Evolutionary conservation across 805 yeast genomes (phyloP).

Genomic region (Saturnispora galanensis): DNA sequence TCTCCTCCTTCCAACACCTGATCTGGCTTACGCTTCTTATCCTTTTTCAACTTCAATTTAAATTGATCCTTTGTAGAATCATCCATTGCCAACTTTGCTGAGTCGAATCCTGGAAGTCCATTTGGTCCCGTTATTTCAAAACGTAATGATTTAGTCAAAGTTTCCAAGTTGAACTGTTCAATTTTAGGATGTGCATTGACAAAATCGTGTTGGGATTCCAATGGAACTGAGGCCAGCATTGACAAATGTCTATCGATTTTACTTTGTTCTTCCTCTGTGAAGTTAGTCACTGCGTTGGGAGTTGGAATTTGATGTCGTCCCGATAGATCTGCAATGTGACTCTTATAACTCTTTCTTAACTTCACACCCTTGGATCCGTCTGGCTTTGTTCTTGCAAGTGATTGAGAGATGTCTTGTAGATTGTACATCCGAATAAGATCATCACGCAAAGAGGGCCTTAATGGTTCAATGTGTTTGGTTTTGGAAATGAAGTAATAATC

Average conservation of each 20-base stretch:
- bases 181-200: conserved; percentile 26
- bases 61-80: conserved; percentile 6
- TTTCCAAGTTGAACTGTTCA: conserved; percentile 39
- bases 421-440: conserved; percentile 65
- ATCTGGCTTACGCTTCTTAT: conserved; percentile 21
- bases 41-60: conserved; percentile 12
- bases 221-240: conserved; percentile 27
- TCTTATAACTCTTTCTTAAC: conserved; percentile 87
- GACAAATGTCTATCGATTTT: conserved; percentile 28
- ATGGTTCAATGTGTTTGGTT: conserved; percentile 27
- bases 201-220: conserved; percentile 30
- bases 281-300: conserved; percentile 5
- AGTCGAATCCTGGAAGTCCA: conserved; percentile 72
- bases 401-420: conserved; percentile 54
- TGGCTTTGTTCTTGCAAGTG: conserved; percentile 79
- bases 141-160: conserved; percentile 39
- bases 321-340: conserved; percentile 79
- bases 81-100: conserved; percentile 46
- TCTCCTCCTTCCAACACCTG: conserved; percentile 1
- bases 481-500: conserved; percentile 26
- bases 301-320: conserved; percentile 67
- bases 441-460: conserved; percentile 61
- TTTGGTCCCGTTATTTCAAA: conserved; percentile 57
- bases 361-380: conserved; percentile 90
- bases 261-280: conserved; percentile 1